phyloP scores from a whole-genome alignment of 179 eudicot species.

The Amaranthus tricolor region DNA sequence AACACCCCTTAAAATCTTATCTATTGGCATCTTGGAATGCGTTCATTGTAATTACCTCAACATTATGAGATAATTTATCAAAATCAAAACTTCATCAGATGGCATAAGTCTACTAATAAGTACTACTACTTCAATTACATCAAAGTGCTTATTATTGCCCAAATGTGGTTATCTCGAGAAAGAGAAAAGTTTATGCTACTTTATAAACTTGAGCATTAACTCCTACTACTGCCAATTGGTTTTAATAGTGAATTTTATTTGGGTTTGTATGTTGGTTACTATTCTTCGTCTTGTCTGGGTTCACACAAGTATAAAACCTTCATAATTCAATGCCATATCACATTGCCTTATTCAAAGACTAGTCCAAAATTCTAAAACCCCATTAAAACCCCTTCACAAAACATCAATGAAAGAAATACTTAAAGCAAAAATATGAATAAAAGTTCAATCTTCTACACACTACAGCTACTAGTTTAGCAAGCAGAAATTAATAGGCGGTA shows the following conservation, averaged over 20 bases:
- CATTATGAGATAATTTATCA: background rate
- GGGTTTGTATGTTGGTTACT: too few species aligned
- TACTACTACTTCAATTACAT: too few species aligned
- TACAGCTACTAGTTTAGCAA: background rate
- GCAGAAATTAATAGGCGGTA: too few species aligned
- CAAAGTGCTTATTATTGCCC: too few species aligned
- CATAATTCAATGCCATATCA: background rate
- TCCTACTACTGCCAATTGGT: too few species aligned
- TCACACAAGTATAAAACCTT: background rate
- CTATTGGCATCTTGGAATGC: background rate
- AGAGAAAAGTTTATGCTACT: too few species aligned
- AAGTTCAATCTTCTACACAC: background rate
- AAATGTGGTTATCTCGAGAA: too few species aligned
- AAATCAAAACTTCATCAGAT: background rate
- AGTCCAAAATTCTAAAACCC: constrained; percentile 7
- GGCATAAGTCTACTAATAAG: background rate
- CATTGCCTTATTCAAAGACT: background rate
- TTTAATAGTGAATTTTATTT: too few species aligned
- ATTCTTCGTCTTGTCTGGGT: too few species aligned
- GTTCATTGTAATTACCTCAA: background rate
- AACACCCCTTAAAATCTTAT: too few species aligned
- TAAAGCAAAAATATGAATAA: background rate
- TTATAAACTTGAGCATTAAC: too few species aligned
- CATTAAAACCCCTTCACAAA: constrained; percentile 4
- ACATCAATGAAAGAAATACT: background rate